Conservation (phyloP, 2,329 filamentous ascomycete species). For the Colletotrichum godetiae region DNA sequence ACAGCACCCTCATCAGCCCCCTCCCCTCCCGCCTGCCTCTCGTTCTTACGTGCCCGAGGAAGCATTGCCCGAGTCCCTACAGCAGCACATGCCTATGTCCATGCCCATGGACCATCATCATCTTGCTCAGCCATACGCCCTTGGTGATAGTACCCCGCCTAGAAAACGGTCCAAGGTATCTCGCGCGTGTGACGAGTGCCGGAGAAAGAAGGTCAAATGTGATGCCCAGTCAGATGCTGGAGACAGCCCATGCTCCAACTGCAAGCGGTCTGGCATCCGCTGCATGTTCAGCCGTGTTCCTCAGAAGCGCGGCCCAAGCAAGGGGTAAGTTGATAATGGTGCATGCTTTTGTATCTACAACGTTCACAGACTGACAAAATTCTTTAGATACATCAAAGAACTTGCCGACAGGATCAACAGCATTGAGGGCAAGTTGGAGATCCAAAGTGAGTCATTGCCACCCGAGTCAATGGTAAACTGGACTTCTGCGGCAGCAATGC, state of each 20-base stretch:
- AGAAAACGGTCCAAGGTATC: conserved; percentile 88
- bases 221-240: conserved; percentile 82
- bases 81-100: conserved; percentile 39
- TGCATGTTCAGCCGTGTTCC: conserved; percentile 90
- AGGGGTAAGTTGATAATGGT: conserved; percentile 70
- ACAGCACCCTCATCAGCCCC: conserved; percentile 1
- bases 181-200: conserved; percentile 88
- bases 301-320: conserved; percentile 89
- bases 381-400: conserved; percentile 86
- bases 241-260: conserved; percentile 83
- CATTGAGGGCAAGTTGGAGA: conserved; percentile 81
- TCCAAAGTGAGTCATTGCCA: conserved; percentile 46
- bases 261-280: conserved; percentile 77
- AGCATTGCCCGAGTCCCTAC: conserved; percentile 49
- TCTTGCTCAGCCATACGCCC: conserved; percentile 50
- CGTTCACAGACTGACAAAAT: conserved; percentile 32
- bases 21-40: conserved; percentile 24
- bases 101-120: conserved; percentile 50
- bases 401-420: conserved; percentile 85
- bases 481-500: background rate
- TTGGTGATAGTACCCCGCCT: conserved; percentile 71
- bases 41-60: conserved; percentile 52
- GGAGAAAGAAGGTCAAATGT: conserved; percentile 90
- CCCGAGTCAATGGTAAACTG: background rate
- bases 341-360: background rate